phyloP scores from a whole-genome alignment of 2,329 filamentous ascomycete genomes.

The Pseudopithomyces maydicus region DNA sequence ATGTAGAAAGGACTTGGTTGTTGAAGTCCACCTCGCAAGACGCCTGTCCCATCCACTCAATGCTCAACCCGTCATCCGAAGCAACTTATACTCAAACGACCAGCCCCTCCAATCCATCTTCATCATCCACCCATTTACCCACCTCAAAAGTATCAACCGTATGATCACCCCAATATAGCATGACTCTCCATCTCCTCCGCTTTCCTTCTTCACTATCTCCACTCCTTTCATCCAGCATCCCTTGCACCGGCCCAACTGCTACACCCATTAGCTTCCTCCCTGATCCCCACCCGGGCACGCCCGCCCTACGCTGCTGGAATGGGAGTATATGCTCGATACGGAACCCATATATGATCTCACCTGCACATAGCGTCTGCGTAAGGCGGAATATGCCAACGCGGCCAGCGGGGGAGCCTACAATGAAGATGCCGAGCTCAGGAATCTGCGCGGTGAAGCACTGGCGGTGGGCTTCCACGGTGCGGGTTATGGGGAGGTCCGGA shows the following conservation, averaged over 20 bases:
- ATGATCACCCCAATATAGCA: slow-evolving; percentile 75
- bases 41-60: no score
- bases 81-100: slow-evolving; percentile 21
- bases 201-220: slow-evolving; percentile 32
- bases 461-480: slow-evolving; percentile 15
- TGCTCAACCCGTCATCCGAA: no score
- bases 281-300: slow-evolving; percentile 10
- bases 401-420: slow-evolving; percentile 70
- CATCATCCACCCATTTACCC: slow-evolving; percentile 23
- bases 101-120: slow-evolving; percentile 24
- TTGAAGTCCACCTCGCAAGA: no score
- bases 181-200: slow-evolving; percentile 63
- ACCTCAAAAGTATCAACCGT: slow-evolving; percentile 73
- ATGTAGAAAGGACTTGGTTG: no score
- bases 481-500: background rate
- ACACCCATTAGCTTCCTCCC: slow-evolving; percentile 64
- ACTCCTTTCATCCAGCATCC: slow-evolving; percentile 31
- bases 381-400: slow-evolving; percentile 66
- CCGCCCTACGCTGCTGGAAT: slow-evolving; percentile 29
- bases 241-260: slow-evolving; percentile 68
- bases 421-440: slow-evolving; percentile 71
- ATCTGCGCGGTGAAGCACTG: slow-evolving; percentile 69
- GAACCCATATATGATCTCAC: slow-evolving; percentile 46
- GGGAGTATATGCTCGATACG: slow-evolving; percentile 64
- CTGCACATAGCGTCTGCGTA: slow-evolving; percentile 52